Percentiles rank a stretch among this genome's conserved stretches.
phyloP scores from a whole-genome alignment of 768 basidiomycete genomes.

The Tulasnella sp. region DNA sequence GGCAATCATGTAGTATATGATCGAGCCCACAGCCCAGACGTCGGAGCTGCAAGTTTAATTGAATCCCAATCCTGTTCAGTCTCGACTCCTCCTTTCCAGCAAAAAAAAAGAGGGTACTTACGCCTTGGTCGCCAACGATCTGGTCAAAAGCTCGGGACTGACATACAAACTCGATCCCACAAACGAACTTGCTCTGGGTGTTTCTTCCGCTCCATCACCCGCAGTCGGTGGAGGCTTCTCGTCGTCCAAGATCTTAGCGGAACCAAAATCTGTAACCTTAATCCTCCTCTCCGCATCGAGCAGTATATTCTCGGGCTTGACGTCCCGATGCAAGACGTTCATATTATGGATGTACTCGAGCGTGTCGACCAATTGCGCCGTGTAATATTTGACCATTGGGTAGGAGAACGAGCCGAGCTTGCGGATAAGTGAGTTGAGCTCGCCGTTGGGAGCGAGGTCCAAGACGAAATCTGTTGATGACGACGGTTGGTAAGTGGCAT shows the following conservation, averaged over 20 bases:
- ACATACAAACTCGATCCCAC: constrained; percentile 90
- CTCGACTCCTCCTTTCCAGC: neutral
- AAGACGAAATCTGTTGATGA: constrained; percentile 35
- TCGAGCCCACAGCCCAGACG: constrained; percentile 91
- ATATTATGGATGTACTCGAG: constrained; percentile 85
- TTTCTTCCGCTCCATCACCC: neutral
- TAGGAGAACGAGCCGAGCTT: constrained; percentile 78
- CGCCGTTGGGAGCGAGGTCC: constrained; percentile 38
- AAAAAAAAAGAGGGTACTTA: constrained; percentile 30
- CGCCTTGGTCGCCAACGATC: constrained; percentile 63
- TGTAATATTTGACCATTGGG: constrained; percentile 69
- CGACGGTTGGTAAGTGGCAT: neutral
- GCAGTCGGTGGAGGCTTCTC: constrained; percentile 23
- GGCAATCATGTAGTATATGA: constrained; percentile 86
- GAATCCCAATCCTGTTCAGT: neutral
- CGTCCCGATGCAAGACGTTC: constrained; percentile 83
- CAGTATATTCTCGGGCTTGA: constrained; percentile 83
- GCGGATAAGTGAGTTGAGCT: constrained; percentile 34
- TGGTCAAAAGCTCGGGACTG: constrained; percentile 75
- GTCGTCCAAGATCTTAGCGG: constrained; percentile 50
- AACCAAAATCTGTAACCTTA: constrained; percentile 97
- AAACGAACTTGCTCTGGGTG: constrained; percentile 50
- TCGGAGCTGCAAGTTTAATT: constrained; percentile 55
- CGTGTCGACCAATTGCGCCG: constrained; percentile 84
- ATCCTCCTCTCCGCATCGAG: constrained; percentile 80